Evolutionary conservation across 2,329 filamentous ascomycete species (phyloP).

Genomic region (Lasiodiplodia citricola): DNA sequence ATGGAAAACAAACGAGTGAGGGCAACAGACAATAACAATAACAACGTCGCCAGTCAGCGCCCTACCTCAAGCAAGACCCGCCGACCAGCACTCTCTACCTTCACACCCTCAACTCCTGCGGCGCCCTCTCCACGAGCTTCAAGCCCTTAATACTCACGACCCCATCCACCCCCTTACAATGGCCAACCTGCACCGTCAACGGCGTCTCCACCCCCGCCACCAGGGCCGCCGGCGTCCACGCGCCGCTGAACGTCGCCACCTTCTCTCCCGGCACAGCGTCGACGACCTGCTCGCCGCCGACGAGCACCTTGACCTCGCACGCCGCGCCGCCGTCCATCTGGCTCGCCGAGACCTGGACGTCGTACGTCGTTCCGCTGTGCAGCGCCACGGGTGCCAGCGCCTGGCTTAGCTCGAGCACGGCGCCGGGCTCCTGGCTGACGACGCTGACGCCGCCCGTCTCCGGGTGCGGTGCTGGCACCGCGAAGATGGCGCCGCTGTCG

Average conservation of each 20-base stretch:
- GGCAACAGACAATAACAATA: not conserved
- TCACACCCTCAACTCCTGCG: not conserved
- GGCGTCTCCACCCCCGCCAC: not conserved
- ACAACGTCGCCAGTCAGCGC: not conserved
- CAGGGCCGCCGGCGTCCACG: slow-evolving; percentile 16
- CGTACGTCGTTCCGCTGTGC: not conserved
- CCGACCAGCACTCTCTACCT: not conserved
- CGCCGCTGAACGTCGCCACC: slow-evolving; percentile 12
- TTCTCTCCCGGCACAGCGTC: not conserved
- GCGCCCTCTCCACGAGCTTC: not conserved
- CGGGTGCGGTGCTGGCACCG: slow-evolving; percentile 24
- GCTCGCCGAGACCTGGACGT: slow-evolving; percentile 33
- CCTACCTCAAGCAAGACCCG: not conserved
- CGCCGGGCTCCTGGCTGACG: slow-evolving; percentile 33
- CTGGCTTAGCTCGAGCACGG: slow-evolving; percentile 33
- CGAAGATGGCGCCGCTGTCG: slow-evolving; percentile 31
- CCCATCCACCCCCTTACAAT: not conserved
- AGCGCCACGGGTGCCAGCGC: slow-evolving; percentile 30
- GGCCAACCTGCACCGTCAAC: not conserved
- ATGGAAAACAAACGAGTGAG: not conserved
- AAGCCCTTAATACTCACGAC: not conserved
- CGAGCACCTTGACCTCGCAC: not conserved
- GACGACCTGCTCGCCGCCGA: not conserved
- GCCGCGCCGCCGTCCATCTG: slow-evolving; percentile 32
- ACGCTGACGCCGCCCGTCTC: slow-evolving; percentile 30